Evolutionary conservation across 1,284 basidiomycete species (phyloP), one percentile per base, ranked within the genome.

Genomic region (Macrocystidia cucumis): DNA sequence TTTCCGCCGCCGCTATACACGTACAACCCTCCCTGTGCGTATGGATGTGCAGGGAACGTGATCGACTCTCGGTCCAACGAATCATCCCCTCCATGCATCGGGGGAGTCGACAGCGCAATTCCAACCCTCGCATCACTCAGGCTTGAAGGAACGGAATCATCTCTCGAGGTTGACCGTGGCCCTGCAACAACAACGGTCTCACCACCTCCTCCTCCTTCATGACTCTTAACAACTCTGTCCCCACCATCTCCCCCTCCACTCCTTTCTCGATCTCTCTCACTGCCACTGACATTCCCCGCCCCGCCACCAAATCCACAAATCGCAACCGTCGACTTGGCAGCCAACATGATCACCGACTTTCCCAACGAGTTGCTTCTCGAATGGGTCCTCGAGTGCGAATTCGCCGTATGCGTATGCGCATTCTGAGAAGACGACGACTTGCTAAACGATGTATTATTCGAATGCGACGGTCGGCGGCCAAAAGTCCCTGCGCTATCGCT

Each of bases 21-120:
- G 32, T 65, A 67, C 21, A 56, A 36, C 3, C 62, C 62, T 9
- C 58, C 63, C 30, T 71, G 65, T 4, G 74, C 74, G 48, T 81
- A 81, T 1, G 76, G 74, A 38, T 54, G 52, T 3, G 62, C 57
- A 7, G 67, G 65, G 19, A 77, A 45, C 17, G 53, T 48, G 32
- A 69, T 55, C 3, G 57, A 53, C 21, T 67, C 60, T 14, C 47
- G 46, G 21, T 57, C 54, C 34, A 44, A 29, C 41, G 47, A 29
- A 25, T 52, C 27, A 5, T 67, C 67, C n/a, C n/a, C n/a, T n/a
- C n/a, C n/a, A 3, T 55, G 50, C 3, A 62, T 55, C 0, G 69
- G 67, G 2, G 80, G 72, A 0, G 80, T 78, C 3, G 75, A 74
- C 13, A 87, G 52, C 4, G 83, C 84, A 37, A 86, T 73, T 2